Evolutionary conservation across 2,329 filamentous ascomycete species (phyloP).

Genomic region (Colletotrichum navitas): DNA sequence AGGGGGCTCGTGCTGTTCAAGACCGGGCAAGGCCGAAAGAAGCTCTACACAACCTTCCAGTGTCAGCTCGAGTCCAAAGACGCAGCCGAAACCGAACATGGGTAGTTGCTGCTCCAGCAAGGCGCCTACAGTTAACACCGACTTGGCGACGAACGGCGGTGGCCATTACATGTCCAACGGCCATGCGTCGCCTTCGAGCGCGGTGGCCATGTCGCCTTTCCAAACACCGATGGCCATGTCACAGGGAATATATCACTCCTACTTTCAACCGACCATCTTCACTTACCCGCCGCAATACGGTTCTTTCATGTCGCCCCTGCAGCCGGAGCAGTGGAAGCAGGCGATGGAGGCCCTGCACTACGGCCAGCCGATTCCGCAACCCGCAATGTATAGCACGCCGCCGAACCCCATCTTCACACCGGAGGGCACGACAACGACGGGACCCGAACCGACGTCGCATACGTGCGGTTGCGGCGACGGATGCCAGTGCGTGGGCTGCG

Average conservation of each 20-base stretch:
- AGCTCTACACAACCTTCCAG: conserved; percentile 35
- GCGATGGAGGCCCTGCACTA: conserved; percentile 57
- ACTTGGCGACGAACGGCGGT: conserved; percentile 22
- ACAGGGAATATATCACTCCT: conserved; percentile 55
- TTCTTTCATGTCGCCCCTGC: conserved; percentile 66
- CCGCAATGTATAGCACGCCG: conserved; percentile 37
- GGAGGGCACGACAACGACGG: conserved; percentile 41
- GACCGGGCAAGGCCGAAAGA: conserved; percentile 38
- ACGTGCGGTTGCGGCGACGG: conserved; percentile 73
- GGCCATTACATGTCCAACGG: conserved; percentile 27
- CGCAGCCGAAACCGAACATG: conserved; percentile 41
- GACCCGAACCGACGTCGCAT: conserved; percentile 50
- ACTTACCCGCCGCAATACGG: conserved; percentile 67
- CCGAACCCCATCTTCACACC: conserved; percentile 30
- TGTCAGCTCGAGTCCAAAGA: conserved; percentile 39
- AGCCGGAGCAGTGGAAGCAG: conserved; percentile 66
- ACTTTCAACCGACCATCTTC: conserved; percentile 62
- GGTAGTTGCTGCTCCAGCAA: conserved; percentile 55
- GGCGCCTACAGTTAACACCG: conserved; percentile 35
- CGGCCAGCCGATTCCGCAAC: conserved; percentile 50
- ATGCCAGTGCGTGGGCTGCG: conserved; percentile 77
- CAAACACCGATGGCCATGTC: conserved; percentile 53
- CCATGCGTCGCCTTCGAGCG: conserved; percentile 46
- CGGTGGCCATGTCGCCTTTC: conserved; percentile 51
- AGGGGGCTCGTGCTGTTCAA: conserved; percentile 44